Evolutionary conservation across 768 basidiomycete species (phyloP), one percentile per base, ranked within the genome.

Genomic region (Boletus speciosus): DNA sequence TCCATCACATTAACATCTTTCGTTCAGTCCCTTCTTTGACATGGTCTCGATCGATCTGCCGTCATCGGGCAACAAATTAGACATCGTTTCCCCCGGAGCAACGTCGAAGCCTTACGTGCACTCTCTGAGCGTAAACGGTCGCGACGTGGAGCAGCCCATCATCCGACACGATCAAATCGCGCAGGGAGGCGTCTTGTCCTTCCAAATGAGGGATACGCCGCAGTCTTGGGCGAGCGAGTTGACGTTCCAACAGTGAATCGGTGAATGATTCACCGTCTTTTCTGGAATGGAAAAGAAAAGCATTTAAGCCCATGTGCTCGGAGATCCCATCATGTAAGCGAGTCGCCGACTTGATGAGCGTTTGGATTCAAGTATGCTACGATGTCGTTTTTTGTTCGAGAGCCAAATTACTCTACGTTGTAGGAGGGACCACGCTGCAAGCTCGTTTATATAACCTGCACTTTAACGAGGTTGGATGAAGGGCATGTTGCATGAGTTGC

Each of bases 91-190:
- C 0, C 52, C 68, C 0, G 86, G 85, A 15, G 89, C 86, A 0
- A 68, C 78, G 1, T 73, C 72, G 2, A 81, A 80, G 32, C 81
- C 78, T 1, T 91, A 85, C 61, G 73, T 93, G 51, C 78, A 79
- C 48, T 78, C 78, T 0, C 61, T 91, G 35, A 77, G 66, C 0
- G 66, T 92, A 14, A 79, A 92, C 58, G 86, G 84, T 0, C 60
- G 62, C 4, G 35, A 47, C 8, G 61, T 82, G 11, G 59, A 65
- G 0, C 61, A 55, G 4, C 84, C 86, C 1, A 61, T 86, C 35
- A 77, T 92, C 29, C 67, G 52, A 11, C 88, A 91, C 56, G 76
- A 76, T n/a, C 75, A 87, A 47, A 78, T 90, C n/a, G 70, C 69
- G 9, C 57, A 69, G 5, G 87, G 88, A 0, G 85, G 80, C 0